Conservation (phyloP, 1,284 basidiomycete species). For the Mrakiaceae sp. region DNA sequence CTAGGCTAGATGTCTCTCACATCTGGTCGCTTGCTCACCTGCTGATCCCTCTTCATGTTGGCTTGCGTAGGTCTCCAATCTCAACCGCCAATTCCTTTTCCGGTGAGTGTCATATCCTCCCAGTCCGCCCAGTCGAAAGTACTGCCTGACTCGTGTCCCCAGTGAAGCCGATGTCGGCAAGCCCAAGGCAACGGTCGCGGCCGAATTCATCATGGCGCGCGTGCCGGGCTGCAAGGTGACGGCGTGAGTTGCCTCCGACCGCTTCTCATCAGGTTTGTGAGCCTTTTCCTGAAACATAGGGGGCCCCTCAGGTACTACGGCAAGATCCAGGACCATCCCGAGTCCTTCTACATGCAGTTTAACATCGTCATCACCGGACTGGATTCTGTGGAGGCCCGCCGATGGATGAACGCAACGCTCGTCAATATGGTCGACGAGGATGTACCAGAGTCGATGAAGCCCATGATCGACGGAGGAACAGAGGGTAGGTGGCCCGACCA, state of each 20-base stretch:
- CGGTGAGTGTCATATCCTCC: slow-evolving; percentile 44
- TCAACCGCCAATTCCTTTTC: slow-evolving; percentile 97
- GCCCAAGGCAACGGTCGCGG: slow-evolving; percentile 86
- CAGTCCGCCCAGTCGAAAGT: not conserved
- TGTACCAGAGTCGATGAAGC: slow-evolving; percentile 86
- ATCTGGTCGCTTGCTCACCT: not conserved
- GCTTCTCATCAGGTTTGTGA: slow-evolving; percentile 1
- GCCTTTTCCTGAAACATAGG: slow-evolving; percentile 42
- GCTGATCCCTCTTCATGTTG: not conserved
- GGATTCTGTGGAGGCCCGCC: slow-evolving; percentile 91
- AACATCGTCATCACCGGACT: slow-evolving; percentile 93
- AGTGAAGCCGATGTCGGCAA: slow-evolving; percentile 73
- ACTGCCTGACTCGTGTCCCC: not conserved
- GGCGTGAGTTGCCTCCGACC: slow-evolving; percentile 52
- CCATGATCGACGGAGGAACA: slow-evolving; percentile 97
- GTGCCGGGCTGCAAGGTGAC: slow-evolving; percentile 90
- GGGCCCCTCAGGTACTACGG: slow-evolving; percentile 63
- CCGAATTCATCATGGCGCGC: slow-evolving; percentile 88
- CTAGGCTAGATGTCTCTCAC: not conserved
- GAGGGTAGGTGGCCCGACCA: slow-evolving; percentile 53
- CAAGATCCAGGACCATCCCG: slow-evolving; percentile 96
- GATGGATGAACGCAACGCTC: slow-evolving; percentile 98
- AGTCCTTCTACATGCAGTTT: slow-evolving; percentile 95
- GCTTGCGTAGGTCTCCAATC: slow-evolving; percentile 57
- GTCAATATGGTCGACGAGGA: slow-evolving; percentile 78